Conservation (phyloP, 148 eudicot genomes). For the Heliosperma pusillum region DNA sequence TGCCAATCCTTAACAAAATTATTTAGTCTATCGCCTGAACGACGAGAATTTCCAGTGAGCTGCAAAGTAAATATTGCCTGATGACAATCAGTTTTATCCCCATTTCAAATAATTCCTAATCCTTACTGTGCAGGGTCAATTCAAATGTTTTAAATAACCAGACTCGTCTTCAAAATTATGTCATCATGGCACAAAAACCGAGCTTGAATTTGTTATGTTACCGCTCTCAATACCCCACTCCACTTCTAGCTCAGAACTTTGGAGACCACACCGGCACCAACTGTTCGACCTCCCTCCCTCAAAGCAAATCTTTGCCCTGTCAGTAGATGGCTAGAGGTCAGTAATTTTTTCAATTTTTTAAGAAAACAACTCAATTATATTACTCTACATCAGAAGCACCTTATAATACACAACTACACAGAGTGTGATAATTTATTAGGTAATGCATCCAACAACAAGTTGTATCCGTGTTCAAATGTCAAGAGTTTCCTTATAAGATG, state of each 20-base stretch:
- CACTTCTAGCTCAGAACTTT: conserved; percentile 50
- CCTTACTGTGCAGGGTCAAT: conserved; percentile 14
- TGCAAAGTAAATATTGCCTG: conserved; percentile 16
- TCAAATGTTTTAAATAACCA: conserved; percentile 21
- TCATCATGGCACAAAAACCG: conserved; percentile 9
- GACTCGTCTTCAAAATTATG: conserved; percentile 17
- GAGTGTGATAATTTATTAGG: background rate
- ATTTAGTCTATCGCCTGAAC: conserved; percentile 20
- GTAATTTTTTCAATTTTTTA: background rate
- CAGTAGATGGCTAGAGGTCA: background rate
- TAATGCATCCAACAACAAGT: background rate
- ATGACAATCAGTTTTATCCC: conserved; percentile 6
- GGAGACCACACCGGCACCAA: conserved; percentile 86
- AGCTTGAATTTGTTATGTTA: background rate
- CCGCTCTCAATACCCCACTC: background rate
- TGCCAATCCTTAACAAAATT: conserved; percentile 10
- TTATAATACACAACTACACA: background rate
- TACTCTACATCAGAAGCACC: background rate
- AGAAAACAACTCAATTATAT: background rate
- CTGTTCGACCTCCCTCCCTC: conserved; percentile 86
- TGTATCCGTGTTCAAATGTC: too few species aligned
- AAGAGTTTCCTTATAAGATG: too few species aligned
- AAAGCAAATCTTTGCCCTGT: conserved; percentile 96
- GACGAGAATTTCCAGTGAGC: conserved; percentile 21
- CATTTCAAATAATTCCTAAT: conserved; percentile 20